Percentiles rank a stretch among this genome's conserved stretches.
These are phyloP conservation scores for Xenosphaeropsis pyriputrescens DNA, from an alignment of 2,329 filamentous ascomycete genomes.

Conservation along the genomic window DNA sequence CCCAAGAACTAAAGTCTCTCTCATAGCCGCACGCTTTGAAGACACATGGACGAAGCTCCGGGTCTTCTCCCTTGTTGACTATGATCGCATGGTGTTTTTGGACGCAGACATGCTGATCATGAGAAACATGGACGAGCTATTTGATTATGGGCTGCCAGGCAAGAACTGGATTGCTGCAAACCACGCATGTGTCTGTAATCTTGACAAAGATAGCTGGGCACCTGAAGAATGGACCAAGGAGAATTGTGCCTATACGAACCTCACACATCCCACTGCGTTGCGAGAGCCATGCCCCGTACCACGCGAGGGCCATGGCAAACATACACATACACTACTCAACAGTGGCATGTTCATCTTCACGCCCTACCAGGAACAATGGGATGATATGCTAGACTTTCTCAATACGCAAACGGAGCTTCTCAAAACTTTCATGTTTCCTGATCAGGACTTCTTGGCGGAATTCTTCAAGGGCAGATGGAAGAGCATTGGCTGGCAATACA, in stretches of 20 bases:
- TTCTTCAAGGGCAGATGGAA: conserved; percentile 38
- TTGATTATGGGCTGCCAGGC: conserved; percentile 56
- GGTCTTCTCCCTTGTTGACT: conserved; percentile 60
- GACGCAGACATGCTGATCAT: conserved; percentile 77
- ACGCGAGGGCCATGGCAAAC: conserved; percentile 9
- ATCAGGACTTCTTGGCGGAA: conserved; percentile 39
- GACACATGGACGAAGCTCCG: conserved; percentile 80
- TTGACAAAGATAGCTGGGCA: conserved; percentile 60
- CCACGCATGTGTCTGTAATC: conserved; percentile 76
- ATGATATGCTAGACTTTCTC: conserved; percentile 24
- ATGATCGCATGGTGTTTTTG: conserved; percentile 62
- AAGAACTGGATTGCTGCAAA: conserved; percentile 61
- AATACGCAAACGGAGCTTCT: conserved; percentile 20
- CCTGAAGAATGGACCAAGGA: conserved; percentile 47
- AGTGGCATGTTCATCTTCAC: conserved; percentile 34
- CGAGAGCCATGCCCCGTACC: conserved; percentile 19
- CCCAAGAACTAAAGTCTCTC: conserved; percentile 46
- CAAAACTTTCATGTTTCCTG: conserved; percentile 33
- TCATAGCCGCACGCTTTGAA: conserved; percentile 65
- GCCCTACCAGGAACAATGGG: conserved; percentile 22
- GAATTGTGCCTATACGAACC: conserved; percentile 39
- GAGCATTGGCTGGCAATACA: conserved; percentile 41
- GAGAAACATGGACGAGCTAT: conserved; percentile 78
- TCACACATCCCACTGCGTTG: conserved; percentile 22
- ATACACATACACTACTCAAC: conserved; percentile 31